phyloP scores from a whole-genome alignment of 257 asterid genomes.

The Nyctanthes arbortristis region DNA sequence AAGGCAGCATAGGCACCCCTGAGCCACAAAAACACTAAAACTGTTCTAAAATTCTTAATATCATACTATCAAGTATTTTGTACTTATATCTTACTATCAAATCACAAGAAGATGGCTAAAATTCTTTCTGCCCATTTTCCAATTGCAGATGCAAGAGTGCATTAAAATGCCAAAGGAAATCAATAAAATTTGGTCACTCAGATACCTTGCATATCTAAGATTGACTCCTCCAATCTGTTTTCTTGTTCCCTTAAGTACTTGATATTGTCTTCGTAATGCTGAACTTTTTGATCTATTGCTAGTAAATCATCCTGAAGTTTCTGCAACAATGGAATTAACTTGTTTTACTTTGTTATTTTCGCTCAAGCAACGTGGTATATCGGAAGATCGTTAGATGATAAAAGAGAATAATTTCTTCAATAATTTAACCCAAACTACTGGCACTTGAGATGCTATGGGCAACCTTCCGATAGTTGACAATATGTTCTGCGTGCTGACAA shows the following conservation, averaged over 20 bases:
- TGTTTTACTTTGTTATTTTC: conserved; percentile 16
- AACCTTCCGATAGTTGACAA: conserved; percentile 49
- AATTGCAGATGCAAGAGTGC: neutral
- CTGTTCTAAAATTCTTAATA: neutral
- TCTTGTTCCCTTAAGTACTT: conserved; percentile 42
- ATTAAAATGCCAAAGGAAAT: conserved; percentile 2
- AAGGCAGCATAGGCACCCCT: neutral
- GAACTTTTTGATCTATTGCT: conserved; percentile 56
- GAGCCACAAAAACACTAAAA: conserved; percentile 8
- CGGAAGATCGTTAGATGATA: conserved; percentile 9
- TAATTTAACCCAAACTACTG: neutral
- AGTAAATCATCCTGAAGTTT: conserved; percentile 61
- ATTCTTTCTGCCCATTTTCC: neutral
- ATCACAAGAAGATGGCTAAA: neutral
- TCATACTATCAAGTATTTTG: conserved; percentile 4
- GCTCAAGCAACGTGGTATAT: neutral
- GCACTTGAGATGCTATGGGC: conserved; percentile 9
- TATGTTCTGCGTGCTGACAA: conserved; percentile 23
- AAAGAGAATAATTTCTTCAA: neutral
- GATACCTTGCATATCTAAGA: conserved; percentile 64
- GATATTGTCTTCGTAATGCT: conserved; percentile 67
- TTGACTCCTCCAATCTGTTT: conserved; percentile 52
- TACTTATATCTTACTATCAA: neutral
- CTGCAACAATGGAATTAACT: conserved; percentile 37
- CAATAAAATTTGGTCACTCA: conserved; percentile 9